phyloP scores from a whole-genome alignment of 2,329 filamentous ascomycete genomes.

The Talaromyces sp. region DNA sequence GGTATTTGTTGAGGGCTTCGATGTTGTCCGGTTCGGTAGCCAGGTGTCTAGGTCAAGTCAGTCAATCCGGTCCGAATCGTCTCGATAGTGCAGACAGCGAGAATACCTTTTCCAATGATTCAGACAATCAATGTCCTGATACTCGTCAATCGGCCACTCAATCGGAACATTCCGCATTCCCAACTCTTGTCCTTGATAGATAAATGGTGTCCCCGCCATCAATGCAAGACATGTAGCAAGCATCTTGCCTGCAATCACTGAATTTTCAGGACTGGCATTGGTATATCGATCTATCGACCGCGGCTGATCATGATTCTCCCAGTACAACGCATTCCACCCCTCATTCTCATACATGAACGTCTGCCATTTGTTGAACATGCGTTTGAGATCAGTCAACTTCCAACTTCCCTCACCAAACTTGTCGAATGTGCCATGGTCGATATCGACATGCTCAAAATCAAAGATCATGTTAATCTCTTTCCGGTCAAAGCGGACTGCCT shows the following conservation, averaged over 20 bases:
- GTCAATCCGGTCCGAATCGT: too few species aligned
- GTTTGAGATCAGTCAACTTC: conserved; percentile 50
- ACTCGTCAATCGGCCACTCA: conserved; percentile 59
- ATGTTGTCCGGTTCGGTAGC: conserved; percentile 25
- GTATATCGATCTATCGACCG: conserved; percentile 55
- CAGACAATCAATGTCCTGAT: conserved; percentile 60
- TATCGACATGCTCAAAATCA: conserved; percentile 63
- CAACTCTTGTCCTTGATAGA: conserved; percentile 67
- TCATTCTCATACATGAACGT: conserved; percentile 53
- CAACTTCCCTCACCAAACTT: conserved; percentile 47
- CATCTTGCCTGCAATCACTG: conserved; percentile 53
- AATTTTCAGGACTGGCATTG: conserved; percentile 47
- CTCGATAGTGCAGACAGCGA: conserved; percentile 31
- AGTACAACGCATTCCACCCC: conserved; percentile 61
- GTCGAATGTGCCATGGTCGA: conserved; percentile 50
- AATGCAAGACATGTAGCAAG: conserved; percentile 54
- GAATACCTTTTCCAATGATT: conserved; percentile 51
- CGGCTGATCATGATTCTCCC: conserved; percentile 63
- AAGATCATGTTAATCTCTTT: conserved; percentile 67
- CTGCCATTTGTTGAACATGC: conserved; percentile 55
- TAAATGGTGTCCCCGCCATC: conserved; percentile 58
- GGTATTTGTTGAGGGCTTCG: conserved; percentile 26
- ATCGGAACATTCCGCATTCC: conserved; percentile 61
- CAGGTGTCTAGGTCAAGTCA: conserved; percentile 24
- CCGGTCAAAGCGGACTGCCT: conserved; percentile 51